Evolutionary conservation across 352 stramenopile genomes (phyloP), one percentile per base, ranked within the genome.

Genomic region (Pythium sukuiense): DNA sequence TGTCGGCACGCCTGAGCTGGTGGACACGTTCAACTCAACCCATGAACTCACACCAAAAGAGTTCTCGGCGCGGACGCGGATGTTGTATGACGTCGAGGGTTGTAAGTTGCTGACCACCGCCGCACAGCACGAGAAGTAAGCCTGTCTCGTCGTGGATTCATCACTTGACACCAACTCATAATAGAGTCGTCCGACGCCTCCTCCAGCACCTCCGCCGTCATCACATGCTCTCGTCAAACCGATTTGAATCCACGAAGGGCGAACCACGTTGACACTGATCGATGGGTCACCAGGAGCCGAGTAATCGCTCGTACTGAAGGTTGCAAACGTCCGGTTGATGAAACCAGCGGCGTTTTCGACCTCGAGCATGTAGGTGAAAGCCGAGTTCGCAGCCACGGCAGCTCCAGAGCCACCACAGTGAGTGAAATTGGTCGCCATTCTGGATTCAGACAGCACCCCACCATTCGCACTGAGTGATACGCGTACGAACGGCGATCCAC

Each of bases 291-390:
- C 59, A 4, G 73, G 68, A 24, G 62, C 27, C 3, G 54, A 64
- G n/a, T 43, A 24, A n/a, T 16, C 41, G 3, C 24, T 48, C 3
- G 78, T 83, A 6, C 32, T n/a, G 32, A 85, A 80, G 0, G 71
- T 73, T 35, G 41, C 59, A 6, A 48, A 71, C 3, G 57, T 49
- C 33, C 59, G 69, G 41, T 61, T 73, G 5, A 68, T n/a, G 41
- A 76, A 57, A 2, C 80, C 80, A 3, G 53, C 62, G 0, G 55
- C 32, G 54, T 89, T 89, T 55, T 85, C 74, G 18, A 87, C 70
- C 48, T 83, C 76, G 18, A 89, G 59, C 33, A 63, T 59, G 43
- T 84, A 89, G 1, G 71, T 64, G 52, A 79, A 85, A 6, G 66
- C 65, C 0, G 56, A 73, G 24, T 52, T 70, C 0, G 56, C 6